Percentiles rank a stretch among this genome's conserved stretches.
phyloP scores from a whole-genome alignment of 164 flowering plant species.

The Berberis vulgaris region DNA sequence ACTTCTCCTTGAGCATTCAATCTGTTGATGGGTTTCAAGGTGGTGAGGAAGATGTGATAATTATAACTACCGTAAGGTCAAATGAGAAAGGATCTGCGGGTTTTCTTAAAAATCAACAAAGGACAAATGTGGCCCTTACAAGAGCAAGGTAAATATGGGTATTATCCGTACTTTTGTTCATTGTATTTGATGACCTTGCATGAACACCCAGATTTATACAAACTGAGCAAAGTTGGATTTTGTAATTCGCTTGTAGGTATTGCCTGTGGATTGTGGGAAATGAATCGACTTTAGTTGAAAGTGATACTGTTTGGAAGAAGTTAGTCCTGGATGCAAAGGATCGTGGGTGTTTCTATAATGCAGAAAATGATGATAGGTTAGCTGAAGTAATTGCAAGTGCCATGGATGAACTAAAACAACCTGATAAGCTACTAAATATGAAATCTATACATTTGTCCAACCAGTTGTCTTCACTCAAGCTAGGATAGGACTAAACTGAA shows the following conservation, averaged over 20 bases:
- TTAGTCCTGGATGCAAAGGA: slow-evolving; percentile 18
- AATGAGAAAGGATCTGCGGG: slow-evolving; percentile 12
- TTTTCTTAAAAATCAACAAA: slow-evolving; percentile 18
- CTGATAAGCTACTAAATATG: slow-evolving; percentile 6
- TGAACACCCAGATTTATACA: background rate
- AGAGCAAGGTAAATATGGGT: slow-evolving; percentile 20
- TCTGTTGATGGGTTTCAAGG: slow-evolving; percentile 58
- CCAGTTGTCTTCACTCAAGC: too few relatives aligned
- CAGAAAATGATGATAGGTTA: slow-evolving; percentile 9
- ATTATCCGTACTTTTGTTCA: background rate
- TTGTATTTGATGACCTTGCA: background rate
- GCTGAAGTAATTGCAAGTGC: slow-evolving; percentile 6
- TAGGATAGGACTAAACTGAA: too few relatives aligned
- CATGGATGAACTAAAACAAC: background rate
- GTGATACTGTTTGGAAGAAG: slow-evolving; percentile 15
- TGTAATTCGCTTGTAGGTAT: slow-evolving; percentile 34
- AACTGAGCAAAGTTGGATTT: slow-evolving; percentile 11
- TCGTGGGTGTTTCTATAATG: slow-evolving; percentile 17
- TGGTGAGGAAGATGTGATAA: slow-evolving; percentile 33
- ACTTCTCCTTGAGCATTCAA: slow-evolving; percentile 28
- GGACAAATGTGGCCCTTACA: slow-evolving; percentile 35
- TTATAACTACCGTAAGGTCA: slow-evolving; percentile 27
- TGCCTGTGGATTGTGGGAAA: slow-evolving; percentile 31
- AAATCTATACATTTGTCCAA: slow-evolving; percentile 2
- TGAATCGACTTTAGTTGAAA: slow-evolving; percentile 11